Conservation (phyloP, 768 basidiomycete genomes). For the Hypsizygus marmoreus region DNA sequence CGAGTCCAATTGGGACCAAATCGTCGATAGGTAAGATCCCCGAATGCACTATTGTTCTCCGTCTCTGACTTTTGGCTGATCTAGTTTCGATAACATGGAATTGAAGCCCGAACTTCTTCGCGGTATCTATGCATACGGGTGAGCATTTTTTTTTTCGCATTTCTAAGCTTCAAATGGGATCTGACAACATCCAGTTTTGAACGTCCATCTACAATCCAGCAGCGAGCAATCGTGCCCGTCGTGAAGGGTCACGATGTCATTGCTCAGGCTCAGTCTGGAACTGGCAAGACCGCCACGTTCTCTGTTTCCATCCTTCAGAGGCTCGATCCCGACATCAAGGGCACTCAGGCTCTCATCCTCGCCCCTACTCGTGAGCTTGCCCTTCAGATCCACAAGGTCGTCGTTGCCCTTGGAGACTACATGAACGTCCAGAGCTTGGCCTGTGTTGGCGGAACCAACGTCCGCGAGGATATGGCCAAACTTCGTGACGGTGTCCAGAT, state of each 20-base stretch:
- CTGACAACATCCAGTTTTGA: slow-evolving; percentile 73
- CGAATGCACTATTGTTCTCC: background rate
- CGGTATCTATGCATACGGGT: slow-evolving; percentile 99
- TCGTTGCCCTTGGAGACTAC: slow-evolving; percentile 94
- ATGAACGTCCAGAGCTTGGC: slow-evolving; percentile 97
- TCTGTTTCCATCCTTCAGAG: slow-evolving; percentile 94
- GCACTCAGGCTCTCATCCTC: slow-evolving; percentile 96
- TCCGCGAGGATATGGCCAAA: slow-evolving; percentile 97
- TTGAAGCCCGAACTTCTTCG: slow-evolving; percentile 96
- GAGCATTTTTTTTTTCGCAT: slow-evolving; percentile 25
- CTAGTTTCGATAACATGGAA: slow-evolving; percentile 98
- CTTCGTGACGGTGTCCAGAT: slow-evolving; percentile 90
- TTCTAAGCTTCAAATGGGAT: slow-evolving; percentile 4
- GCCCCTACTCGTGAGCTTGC: slow-evolving; percentile 98
- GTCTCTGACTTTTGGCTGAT: background rate
- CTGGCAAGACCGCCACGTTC: slow-evolving; percentile 99
- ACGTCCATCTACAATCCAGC: slow-evolving; percentile 98
- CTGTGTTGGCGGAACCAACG: slow-evolving; percentile 96
- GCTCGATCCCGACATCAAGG: slow-evolving; percentile 54
- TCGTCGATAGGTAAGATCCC: slow-evolving; percentile 87
- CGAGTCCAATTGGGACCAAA: slow-evolving; percentile 99
- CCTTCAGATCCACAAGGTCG: slow-evolving; percentile 98
- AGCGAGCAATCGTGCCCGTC: slow-evolving; percentile 98
- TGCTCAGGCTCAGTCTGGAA: slow-evolving; percentile 98
- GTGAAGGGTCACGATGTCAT: slow-evolving; percentile 99